phyloP scores from a whole-genome alignment of 1,139 yeast genomes.

The Debaryomycetaceae sp. region DNA sequence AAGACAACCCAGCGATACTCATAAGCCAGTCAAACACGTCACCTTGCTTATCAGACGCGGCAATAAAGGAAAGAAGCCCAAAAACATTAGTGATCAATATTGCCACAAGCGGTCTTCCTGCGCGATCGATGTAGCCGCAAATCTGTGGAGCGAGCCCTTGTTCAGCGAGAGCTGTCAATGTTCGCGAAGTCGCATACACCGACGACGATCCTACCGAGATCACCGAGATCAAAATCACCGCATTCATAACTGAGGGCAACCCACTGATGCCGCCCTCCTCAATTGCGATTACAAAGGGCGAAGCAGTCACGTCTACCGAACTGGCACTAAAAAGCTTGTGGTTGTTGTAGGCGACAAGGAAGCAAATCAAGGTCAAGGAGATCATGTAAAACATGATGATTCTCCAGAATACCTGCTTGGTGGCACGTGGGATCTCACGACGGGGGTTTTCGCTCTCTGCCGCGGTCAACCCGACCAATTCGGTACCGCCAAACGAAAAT shows the following conservation, averaged over 20 bases:
- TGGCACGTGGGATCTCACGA: conserved; percentile 36
- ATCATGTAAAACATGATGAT: conserved; percentile 32
- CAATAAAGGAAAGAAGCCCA: conserved; percentile 30
- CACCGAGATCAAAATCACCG: conserved; percentile 45
- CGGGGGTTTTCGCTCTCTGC: conserved; percentile 39
- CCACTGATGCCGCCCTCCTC: conserved; percentile 49
- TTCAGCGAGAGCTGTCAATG: conserved; percentile 28
- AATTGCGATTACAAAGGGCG: conserved; percentile 62
- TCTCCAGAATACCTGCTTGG: conserved; percentile 35
- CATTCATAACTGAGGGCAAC: conserved; percentile 51
- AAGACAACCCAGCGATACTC: conserved; percentile 34
- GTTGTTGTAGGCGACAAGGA: conserved; percentile 30
- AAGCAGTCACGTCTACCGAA: conserved; percentile 48
- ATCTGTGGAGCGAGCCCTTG: conserved; percentile 31
- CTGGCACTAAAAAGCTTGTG: conserved; percentile 23
- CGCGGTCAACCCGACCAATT: conserved; percentile 32
- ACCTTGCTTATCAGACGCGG: conserved; percentile 26
- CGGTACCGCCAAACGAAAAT: conserved; percentile 40
- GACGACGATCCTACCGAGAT: conserved; percentile 46
- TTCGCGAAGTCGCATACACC: conserved; percentile 30
- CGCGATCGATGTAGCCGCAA: conserved; percentile 28
- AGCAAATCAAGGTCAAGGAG: conserved; percentile 27
- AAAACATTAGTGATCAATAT: conserved; percentile 24
- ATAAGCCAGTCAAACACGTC: conserved; percentile 35
- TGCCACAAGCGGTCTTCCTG: conserved; percentile 30